These are phyloP conservation scores for Cornus florida DNA, from an alignment of 148 eudicot genomes.

Conservation along the genomic window DNA sequence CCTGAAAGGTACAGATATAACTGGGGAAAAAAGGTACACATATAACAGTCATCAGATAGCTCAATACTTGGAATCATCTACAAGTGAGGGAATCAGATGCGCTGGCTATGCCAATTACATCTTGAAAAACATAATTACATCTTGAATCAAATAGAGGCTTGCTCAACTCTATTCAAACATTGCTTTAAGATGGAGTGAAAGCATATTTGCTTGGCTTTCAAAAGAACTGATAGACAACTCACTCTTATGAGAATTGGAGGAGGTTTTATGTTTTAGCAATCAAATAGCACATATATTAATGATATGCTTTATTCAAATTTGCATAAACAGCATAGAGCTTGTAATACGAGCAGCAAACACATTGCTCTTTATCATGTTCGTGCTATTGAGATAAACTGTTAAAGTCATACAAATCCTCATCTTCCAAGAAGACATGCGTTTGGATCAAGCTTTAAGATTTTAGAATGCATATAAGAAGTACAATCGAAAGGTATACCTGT, in stretches of 20 bases:
- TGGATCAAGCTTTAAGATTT: not conserved
- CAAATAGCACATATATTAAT: no score
- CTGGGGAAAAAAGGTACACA: no score
- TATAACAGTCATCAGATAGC: not conserved
- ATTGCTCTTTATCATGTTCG: not conserved
- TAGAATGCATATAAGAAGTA: not conserved
- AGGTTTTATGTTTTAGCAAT: no score
- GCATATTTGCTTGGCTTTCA: no score
- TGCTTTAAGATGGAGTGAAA: not conserved
- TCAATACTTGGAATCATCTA: not conserved
- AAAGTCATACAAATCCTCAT: not conserved
- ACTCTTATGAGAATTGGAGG: not conserved
- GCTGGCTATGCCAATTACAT: not conserved
- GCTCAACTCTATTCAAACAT: no score
- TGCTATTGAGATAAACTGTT: not conserved
- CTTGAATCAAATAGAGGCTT: no score
- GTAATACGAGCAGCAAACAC: not conserved
- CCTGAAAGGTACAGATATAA: not conserved
- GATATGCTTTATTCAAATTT: no score
- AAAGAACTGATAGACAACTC: not conserved
- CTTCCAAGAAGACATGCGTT: not conserved
- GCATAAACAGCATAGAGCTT: not conserved
- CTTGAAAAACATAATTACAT: not conserved
- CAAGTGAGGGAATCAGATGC: not conserved
- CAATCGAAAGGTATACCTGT: conserved; percentile 46